Evolutionary conservation across 1,139 yeast species (phyloP), one percentile per base, ranked within the genome.

Genomic region (Geotrichum histeridarum): DNA sequence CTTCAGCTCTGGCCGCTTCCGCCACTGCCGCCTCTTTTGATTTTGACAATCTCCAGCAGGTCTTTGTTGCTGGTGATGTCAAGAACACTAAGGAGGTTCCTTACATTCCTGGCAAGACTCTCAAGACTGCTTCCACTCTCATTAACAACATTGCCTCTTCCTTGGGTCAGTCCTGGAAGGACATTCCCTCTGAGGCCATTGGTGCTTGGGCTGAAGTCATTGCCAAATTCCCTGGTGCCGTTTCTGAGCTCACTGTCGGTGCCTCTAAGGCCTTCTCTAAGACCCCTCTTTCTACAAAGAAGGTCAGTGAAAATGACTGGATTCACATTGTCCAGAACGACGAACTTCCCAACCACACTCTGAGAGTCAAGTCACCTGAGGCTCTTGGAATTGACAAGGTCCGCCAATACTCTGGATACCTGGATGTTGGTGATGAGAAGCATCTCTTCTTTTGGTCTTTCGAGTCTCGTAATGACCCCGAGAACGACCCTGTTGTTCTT

Each of bases 381-480:
- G 73, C 73, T 42, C 78, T 88, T 63, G 94, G 91, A 35, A 71
- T 90, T 58, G 97, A 90, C 71, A 74, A 76, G 43, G 73, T 70
- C 55, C 83, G 84, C 67, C 96, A 89, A 70, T 84, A 83, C 68
- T 80, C 94, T 45, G 97, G 97, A 55, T 90, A 90, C 70, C 78
- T 90, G 67, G 96, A 90, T 68, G 84, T 87, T 53, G 83, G 80
- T 59, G 86, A 84, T 62, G 95, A 86, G 66, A 89, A 88, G 73
- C 96, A 89, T 71, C 81, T 84, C 67, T 85, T 84, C 72, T 85
- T 77, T 71, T 83, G 95, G 95, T 83, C 84, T 65, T 89, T 90
- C 66, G 96, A 89, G 70, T 84, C 94, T 54, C 82, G 97, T 74
- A 86, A 86, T 67, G 95, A 88, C 72, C 96, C 96, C 18, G 73